Evolutionary conservation across 1,139 yeast genomes (phyloP).

Genomic region (Kurtzmaniella quercitrusa): DNA sequence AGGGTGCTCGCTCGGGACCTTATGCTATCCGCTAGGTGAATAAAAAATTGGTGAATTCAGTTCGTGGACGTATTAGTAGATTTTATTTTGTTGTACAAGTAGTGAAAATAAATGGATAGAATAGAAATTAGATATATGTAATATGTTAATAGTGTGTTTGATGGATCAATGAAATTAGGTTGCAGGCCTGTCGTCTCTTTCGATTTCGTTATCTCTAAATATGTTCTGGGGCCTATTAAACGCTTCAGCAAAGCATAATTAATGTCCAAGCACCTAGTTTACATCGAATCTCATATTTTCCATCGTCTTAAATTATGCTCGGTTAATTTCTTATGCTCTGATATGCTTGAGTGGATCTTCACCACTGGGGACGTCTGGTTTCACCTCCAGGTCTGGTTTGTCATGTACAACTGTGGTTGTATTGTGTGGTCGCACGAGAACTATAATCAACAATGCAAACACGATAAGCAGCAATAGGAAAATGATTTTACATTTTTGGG

Average conservation of each 20-base stretch:
- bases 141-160: no score
- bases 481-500: constrained; percentile 88
- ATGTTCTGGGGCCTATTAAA: no score
- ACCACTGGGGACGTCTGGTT: background rate
- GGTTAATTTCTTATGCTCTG: background rate
- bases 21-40: background rate
- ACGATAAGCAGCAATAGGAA: constrained; percentile 68
- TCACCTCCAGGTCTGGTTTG: background rate
- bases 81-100: background rate
- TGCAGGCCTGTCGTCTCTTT: no score
- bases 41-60: background rate
- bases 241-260: no score
- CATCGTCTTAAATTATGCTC: no score
- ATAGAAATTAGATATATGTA: background rate
- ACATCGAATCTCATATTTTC: no score
- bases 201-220: no score
- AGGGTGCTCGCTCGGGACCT: background rate
- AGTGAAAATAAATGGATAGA: background rate
- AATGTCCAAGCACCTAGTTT: no score
- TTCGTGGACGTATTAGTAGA: constrained; percentile 1
- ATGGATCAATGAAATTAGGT: no score
- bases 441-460: constrained; percentile 64
- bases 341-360: background rate
- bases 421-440: constrained; percentile 60
- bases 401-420: constrained; percentile 22